Conservation (phyloP, 164 flowering plant genomes). For the Sextonia rubra region DNA sequence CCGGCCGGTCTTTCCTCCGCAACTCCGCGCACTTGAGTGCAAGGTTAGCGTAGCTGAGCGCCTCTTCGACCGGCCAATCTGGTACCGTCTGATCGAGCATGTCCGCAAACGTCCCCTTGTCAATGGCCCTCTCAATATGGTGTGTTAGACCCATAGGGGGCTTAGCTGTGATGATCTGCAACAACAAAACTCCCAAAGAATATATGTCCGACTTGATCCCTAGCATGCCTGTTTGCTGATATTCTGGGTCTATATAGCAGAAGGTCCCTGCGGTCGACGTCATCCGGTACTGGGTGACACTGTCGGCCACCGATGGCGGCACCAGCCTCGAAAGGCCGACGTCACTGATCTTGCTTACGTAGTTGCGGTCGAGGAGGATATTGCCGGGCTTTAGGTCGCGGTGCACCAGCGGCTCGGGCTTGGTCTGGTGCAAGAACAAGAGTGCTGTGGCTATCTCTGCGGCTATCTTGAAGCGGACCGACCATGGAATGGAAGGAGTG, state of each 20-base stretch:
- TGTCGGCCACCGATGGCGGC: constrained; percentile 61
- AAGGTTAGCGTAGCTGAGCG: constrained; percentile 40
- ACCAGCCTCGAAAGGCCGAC: constrained; percentile 73
- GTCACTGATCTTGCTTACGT: constrained; percentile 67
- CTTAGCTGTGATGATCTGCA: constrained; percentile 67
- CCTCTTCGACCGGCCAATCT: constrained; percentile 68
- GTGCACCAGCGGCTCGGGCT: constrained; percentile 83
- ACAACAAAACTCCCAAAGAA: constrained; percentile 66
- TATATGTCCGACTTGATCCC: constrained; percentile 65
- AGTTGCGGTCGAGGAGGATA: constrained; percentile 64
- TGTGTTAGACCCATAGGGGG: constrained; percentile 70
- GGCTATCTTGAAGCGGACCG: constrained; percentile 49
- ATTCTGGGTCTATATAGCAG: constrained; percentile 85
- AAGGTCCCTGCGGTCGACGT: constrained; percentile 82
- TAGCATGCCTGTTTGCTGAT: constrained; percentile 71
- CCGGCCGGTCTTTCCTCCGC: constrained; percentile 65
- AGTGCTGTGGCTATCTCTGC: constrained; percentile 68
- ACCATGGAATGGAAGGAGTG: constrained; percentile 52
- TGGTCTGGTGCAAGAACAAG: constrained; percentile 72
- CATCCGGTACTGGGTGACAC: constrained; percentile 67
- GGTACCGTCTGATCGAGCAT: constrained; percentile 53
- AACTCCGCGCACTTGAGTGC: constrained; percentile 56
- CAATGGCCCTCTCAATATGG: constrained; percentile 48
- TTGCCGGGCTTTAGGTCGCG: constrained; percentile 78
- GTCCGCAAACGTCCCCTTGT: constrained; percentile 39